Percentiles rank a stretch among this genome's conserved stretches.
phyloP scores from a whole-genome alignment of 2,329 filamentous ascomycete genomes.

The Ophiostoma australiae region DNA sequence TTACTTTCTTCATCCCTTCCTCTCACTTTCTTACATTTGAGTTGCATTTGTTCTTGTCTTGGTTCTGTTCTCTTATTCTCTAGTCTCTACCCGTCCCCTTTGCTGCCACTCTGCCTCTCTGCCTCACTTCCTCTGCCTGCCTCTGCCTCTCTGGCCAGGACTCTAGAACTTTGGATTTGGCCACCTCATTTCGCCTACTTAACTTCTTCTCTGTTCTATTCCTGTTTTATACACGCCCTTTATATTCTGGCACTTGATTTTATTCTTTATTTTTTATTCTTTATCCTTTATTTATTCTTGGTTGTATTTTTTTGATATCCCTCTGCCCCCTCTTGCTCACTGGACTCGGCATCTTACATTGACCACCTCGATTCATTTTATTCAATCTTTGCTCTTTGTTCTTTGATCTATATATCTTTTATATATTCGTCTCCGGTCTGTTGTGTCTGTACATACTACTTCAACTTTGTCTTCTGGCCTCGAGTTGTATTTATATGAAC shows the following conservation, averaged over 20 bases:
- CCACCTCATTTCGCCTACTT: constrained; percentile 20
- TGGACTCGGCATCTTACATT: not conserved
- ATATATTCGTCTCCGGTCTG: constrained; percentile 1
- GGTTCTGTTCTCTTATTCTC: not conserved
- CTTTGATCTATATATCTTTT: not conserved
- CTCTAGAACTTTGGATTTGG: constrained; percentile 20
- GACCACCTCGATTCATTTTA: not conserved
- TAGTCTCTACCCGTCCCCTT: too few relatives aligned
- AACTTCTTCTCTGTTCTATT: constrained; percentile 10
- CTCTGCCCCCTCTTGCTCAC: not conserved
- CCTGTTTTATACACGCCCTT: constrained; percentile 1
- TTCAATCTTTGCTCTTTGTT: not conserved
- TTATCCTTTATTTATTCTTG: too few relatives aligned
- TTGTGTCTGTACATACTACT: not conserved
- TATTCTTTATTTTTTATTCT: constrained; percentile 4
- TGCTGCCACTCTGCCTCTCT: not conserved
- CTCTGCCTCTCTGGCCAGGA: constrained; percentile 8
- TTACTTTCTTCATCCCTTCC: constrained; percentile 16
- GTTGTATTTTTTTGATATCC: not conserved
- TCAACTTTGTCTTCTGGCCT: not conserved
- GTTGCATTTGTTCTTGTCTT: not conserved
- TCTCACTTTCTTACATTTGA: constrained; percentile 14
- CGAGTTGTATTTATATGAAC: constrained; percentile 24
- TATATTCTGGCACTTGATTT: not conserved
- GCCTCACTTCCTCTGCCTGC: not conserved